Base-by-base conservation (phyloP, 139 green algal species). In the Chlorella sp. region DNA sequence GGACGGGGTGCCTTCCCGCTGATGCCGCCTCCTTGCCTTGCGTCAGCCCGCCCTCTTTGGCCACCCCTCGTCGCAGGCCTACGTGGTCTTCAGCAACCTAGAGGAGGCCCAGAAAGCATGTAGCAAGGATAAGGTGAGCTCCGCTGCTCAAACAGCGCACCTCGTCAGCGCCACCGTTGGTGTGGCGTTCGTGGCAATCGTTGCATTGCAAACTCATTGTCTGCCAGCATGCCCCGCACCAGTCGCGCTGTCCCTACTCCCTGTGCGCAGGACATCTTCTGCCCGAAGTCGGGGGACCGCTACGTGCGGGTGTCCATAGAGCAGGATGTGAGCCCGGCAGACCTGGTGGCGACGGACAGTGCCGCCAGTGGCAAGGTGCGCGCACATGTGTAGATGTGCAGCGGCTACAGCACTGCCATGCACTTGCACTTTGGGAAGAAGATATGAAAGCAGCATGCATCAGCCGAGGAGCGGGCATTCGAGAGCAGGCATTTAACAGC, bases 291-390 rank as follows among this genome's bases (percentile, higher is more conserved):
- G 75, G 92, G 93, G 0, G 90, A 95, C 74, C 85, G 93, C 16
- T 96, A 95, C 34, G 93, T 96, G 36, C 91, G 93, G 0, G 93
- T 96, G 38, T 94, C 93, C 70, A 88, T 92, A 11, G 88, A 84
- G 5, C 86, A 94, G 38, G 92, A 95, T 60, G 88, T 86, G 51
- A 91, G 93, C 69, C 80, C 92, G 2, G 69, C 85, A 24, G 92
- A 96, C 46, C 91, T 96, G 83, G 86, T 90, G 70, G 69, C 20
- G 67, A 24, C 70, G 44, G 56, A 62, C 40, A 58, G 70, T 7
- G 41, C 44, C 48, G 28, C 62, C 73, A n/a, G n/a, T 38, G 41
- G 54, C 70, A 88, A 89, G 82, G 62, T 76, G 36, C 6, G 56
- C 40, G 13, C 69, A 9, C 2, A 5, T 1, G 22, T 24, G 8